Evolutionary conservation across 2,329 filamentous ascomycete species (phyloP), one percentile per base, ranked within the genome.

Genomic region (Ophiostoma perfectum): DNA sequence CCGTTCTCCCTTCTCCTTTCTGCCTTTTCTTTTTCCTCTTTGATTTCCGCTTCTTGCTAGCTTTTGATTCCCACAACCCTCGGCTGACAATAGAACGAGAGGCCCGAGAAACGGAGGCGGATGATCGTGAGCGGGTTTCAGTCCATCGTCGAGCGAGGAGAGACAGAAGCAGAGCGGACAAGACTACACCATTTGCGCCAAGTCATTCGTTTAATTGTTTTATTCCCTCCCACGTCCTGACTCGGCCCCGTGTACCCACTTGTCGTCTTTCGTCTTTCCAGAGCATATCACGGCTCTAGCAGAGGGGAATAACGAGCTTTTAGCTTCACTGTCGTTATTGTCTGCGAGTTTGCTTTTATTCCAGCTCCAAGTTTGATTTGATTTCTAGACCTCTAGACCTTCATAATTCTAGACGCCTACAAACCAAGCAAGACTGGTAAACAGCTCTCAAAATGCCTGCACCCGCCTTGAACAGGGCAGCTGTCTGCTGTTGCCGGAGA

Each of bases 91-190:
- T 62, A 38, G 18, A 62, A 62, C 58, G 58, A 62, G 27, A 62
- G n/a, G 36, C 58, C 58, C 58, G 58, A 62, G 12, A 41, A 41
- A 62, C 58, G 58, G 58, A 62, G 58, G 49, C 49, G 14, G 7
- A 55, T 27, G 49, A 55, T 55, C 49, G 49, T 55, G 49, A 55
- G 27, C 27, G 27, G 27, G 27, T 27, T 27, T 27, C 27, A 27
- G 27, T 27, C 27, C 27, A 27, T 27, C 27, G 27, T 27, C 27
- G 27, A 27, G 27, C 27, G 27, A 27, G 27, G 27, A 27, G 27
- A 27, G 27, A 27, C 27, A 27, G 27, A 27, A 27, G 27, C 27
- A 27, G 27, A 27, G n/a, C n/a, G 27, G 27, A 27, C 27, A 27
- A 27, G 27, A 27, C 27, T 27, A 27, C 27, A 27, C 27, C 27